Conservation (phyloP, 805 yeast species). For the Candida montana region DNA sequence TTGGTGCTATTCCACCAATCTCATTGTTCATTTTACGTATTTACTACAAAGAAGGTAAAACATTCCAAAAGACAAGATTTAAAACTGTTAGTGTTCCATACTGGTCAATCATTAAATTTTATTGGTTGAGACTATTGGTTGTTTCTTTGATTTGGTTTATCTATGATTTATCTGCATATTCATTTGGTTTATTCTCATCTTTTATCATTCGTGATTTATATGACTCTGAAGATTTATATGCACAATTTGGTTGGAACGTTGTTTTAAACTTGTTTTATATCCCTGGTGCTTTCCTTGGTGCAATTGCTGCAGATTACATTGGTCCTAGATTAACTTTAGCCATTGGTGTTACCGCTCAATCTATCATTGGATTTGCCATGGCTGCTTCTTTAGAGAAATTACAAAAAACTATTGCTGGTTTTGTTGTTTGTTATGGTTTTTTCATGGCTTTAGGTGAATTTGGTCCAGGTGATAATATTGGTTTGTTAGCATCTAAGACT, state of each 20-base stretch:
- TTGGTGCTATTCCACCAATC: constrained; percentile 87
- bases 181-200: constrained; percentile 81
- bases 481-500: constrained; percentile 81
- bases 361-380: constrained; percentile 76
- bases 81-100: constrained; percentile 62
- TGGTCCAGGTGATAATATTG: constrained; percentile 92
- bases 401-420: constrained; percentile 61
- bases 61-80: constrained; percentile 66
- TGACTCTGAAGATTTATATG: constrained; percentile 55
- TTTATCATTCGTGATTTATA: constrained; percentile 57
- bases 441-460: constrained; percentile 86
- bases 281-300: constrained; percentile 89
- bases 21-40: constrained; percentile 72
- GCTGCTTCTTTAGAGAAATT: constrained; percentile 61
- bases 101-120: constrained; percentile 63
- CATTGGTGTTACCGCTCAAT: constrained; percentile 67
- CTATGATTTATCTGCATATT: constrained; percentile 83
- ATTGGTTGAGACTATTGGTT: constrained; percentile 72
- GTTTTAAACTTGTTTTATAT: constrained; percentile 82
- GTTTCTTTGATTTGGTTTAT: constrained; percentile 84
- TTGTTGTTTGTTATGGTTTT: constrained; percentile 84
- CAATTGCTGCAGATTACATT: constrained; percentile 73
- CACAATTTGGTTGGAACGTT: constrained; percentile 88
- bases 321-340: constrained; percentile 85
- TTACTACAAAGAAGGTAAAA: constrained; percentile 67